These are phyloP conservation scores for Colletotrichum sp. DNA, from an alignment of 2,329 filamentous ascomycete species.

Conservation along the genomic window DNA sequence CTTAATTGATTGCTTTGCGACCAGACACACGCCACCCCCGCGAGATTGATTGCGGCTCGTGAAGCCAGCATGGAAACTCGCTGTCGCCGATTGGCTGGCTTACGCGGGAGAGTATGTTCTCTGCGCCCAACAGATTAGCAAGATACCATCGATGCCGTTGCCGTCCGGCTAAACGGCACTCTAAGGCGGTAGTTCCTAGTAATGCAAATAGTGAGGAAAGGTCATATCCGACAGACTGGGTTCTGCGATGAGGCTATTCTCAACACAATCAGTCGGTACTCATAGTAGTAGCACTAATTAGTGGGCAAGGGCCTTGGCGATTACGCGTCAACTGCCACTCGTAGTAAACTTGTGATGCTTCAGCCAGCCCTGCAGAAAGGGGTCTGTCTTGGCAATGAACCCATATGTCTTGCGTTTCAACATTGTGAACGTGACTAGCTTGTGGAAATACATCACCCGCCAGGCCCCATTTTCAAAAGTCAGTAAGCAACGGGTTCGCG, in stretches of 20 bases:
- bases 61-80: neutral
- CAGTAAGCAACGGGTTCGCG: neutral
- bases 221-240: neutral
- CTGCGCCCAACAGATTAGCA: neutral
- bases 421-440: neutral
- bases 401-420: neutral
- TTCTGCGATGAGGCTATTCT: neutral
- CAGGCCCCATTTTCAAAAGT: accelerated
- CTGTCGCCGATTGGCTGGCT: neutral
- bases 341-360: neutral
- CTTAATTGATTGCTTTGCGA: neutral
- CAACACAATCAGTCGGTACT: neutral
- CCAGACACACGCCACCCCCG: neutral
- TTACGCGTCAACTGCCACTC: neutral
- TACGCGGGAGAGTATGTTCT: neutral
- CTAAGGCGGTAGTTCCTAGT: neutral
- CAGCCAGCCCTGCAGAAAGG: neutral
- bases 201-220: neutral
- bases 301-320: neutral
- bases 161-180: neutral
- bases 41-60: neutral
- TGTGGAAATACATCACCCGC: neutral
- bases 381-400: neutral
- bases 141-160: neutral
- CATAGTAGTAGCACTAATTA: neutral